These are phyloP conservation scores for Abrus pulchellus DNA, from an alignment of 306 rosid genomes.

Conservation along the genomic window DNA sequence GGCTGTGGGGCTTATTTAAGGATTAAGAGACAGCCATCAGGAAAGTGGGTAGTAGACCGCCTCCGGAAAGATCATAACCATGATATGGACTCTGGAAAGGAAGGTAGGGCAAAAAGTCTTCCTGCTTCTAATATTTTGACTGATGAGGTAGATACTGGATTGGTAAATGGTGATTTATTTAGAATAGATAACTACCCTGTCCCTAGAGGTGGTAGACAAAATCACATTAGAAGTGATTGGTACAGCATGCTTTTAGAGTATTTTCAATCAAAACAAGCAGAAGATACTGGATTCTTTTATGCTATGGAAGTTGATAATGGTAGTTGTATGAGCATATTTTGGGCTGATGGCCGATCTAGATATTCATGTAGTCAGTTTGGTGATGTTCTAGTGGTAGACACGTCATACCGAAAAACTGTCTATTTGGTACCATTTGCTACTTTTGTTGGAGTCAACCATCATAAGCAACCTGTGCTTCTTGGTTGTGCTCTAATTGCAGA, in stretches of 20 bases:
- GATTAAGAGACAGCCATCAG: slow-evolving; percentile 85
- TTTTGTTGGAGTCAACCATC: slow-evolving; percentile 93
- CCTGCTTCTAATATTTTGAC: slow-evolving; percentile 66
- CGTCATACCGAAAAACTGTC: slow-evolving; percentile 79
- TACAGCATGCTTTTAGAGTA: slow-evolving; percentile 77
- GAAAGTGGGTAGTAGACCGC: slow-evolving; percentile 93
- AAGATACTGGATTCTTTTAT: slow-evolving; percentile 94
- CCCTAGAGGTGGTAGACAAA: slow-evolving; percentile 75
- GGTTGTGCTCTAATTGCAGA: slow-evolving; percentile 94
- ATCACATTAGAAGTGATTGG: slow-evolving; percentile 86
- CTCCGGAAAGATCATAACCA: slow-evolving; percentile 88
- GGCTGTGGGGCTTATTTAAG: slow-evolving; percentile 96
- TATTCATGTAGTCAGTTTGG: slow-evolving; percentile 94
- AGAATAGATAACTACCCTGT: slow-evolving; percentile 61
- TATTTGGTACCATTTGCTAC: slow-evolving; percentile 88
- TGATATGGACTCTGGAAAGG: slow-evolving; percentile 64
- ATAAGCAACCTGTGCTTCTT: slow-evolving; percentile 93
- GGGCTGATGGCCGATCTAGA: slow-evolving; percentile 98
- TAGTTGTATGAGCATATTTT: slow-evolving; percentile 88
- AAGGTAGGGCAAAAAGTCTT: slow-evolving; percentile 54
- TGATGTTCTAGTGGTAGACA: slow-evolving; percentile 80
- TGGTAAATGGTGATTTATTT: slow-evolving; percentile 68
- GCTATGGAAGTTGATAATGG: slow-evolving; percentile 82
- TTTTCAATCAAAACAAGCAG: slow-evolving; percentile 87
- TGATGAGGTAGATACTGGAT: slow-evolving; percentile 71